These are phyloP conservation scores for Sideroxylon spinosum DNA, from an alignment of 179 eudicot species.

Conservation along the genomic window DNA sequence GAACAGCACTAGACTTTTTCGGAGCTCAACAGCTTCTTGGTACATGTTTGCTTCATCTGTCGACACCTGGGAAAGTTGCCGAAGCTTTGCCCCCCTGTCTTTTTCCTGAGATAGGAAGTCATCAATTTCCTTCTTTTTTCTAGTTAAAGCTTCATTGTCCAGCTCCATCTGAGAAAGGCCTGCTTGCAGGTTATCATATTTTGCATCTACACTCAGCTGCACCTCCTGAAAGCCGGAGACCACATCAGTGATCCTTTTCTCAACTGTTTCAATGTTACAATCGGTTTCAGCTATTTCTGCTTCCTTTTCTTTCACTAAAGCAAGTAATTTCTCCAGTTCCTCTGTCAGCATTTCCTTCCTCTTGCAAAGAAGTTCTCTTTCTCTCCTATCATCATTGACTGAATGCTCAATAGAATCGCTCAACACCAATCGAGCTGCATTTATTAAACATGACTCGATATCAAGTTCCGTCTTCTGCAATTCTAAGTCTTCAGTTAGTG, in stretches of 20 bases:
- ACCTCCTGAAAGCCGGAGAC: constrained; percentile 50
- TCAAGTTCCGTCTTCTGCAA: constrained; percentile 56
- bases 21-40: constrained; percentile 43
- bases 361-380: constrained; percentile 48
- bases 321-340: constrained; percentile 56
- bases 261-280: constrained; percentile 47
- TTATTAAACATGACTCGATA: constrained; percentile 48
- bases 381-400: constrained; percentile 52
- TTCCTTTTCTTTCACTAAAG: constrained; percentile 61
- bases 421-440: constrained; percentile 40
- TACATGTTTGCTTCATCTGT: constrained; percentile 44
- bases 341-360: constrained; percentile 40
- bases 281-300: constrained; percentile 60
- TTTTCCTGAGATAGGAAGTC: constrained; percentile 38
- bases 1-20: constrained; percentile 45
- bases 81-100: constrained; percentile 40
- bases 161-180: constrained; percentile 41
- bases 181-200: constrained; percentile 36
- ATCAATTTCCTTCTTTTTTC: constrained; percentile 57
- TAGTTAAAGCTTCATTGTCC: constrained; percentile 43
- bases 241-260: constrained; percentile 53
- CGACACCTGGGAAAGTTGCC: constrained; percentile 47
- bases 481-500: constrained; percentile 47
- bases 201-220: constrained; percentile 36
- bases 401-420: constrained; percentile 43